phyloP scores from a whole-genome alignment of 306 rosid species.

The Quercus dentata region DNA sequence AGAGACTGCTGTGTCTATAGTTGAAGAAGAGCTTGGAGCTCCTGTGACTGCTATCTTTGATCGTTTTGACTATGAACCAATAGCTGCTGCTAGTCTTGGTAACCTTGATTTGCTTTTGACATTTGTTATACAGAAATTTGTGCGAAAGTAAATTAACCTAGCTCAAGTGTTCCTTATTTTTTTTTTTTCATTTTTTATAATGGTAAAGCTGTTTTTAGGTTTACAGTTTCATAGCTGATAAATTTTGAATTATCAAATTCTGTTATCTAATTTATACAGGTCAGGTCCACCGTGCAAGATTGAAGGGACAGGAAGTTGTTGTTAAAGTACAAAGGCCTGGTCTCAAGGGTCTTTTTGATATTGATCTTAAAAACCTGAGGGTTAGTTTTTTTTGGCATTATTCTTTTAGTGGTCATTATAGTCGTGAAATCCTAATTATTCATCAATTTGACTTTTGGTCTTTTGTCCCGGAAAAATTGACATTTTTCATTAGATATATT shows the following conservation, averaged over 20 bases:
- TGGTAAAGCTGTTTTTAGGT: not conserved
- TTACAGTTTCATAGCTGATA: constrained; percentile 10
- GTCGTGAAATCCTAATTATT: constrained; percentile 1
- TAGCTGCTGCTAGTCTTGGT: constrained; percentile 99
- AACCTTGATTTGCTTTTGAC: constrained; percentile 28
- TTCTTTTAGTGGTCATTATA: constrained; percentile 7
- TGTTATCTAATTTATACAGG: constrained; percentile 51
- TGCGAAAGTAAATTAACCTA: constrained; percentile 2
- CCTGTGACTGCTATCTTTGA: constrained; percentile 66
- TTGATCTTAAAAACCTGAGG: constrained; percentile 96
- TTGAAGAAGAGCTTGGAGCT: constrained; percentile 93
- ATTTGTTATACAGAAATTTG: constrained; percentile 7
- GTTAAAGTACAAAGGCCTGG: constrained; percentile 99
- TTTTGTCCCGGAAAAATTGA: constrained; percentile 13
- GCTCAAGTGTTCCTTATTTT: constrained; percentile 1
- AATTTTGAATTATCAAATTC: constrained; percentile 4
- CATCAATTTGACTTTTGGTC: not conserved
- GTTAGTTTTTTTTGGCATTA: constrained; percentile 50
- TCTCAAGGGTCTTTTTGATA: constrained; percentile 91
- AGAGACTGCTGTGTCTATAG: constrained; percentile 70
- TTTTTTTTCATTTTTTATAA: not conserved
- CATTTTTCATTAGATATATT: not conserved
- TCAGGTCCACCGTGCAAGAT: constrained; percentile 97
- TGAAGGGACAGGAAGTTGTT: constrained; percentile 84
- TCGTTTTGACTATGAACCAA: constrained; percentile 87